Percentiles rank a stretch among this genome's conserved stretches.
Conservation (phyloP, 441 rosid species). For the Populus trichocarpa region DNA sequence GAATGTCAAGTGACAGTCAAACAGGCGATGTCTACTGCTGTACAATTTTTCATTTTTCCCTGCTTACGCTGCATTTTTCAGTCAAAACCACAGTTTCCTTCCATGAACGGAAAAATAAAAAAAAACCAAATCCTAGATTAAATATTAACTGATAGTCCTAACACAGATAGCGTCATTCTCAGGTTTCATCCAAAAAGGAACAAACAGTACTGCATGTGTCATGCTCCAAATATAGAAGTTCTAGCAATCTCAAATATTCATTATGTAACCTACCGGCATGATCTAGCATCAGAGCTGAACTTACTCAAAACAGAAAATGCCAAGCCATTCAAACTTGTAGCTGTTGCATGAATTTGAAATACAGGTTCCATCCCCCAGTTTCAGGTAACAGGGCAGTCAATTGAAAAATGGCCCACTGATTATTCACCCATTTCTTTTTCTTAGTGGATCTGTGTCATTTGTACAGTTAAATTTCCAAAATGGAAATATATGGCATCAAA, state of each 20-base stretch:
- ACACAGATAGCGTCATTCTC: not conserved
- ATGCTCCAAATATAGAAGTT: not conserved
- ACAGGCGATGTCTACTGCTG: not conserved
- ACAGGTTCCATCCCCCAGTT: not conserved
- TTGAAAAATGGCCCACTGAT: not conserved
- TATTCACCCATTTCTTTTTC: not conserved
- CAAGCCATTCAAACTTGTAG: not conserved
- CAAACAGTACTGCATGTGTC: not conserved
- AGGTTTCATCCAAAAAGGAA: not conserved
- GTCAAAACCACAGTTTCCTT: not conserved
- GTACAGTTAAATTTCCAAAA: not conserved
- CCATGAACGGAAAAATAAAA: not conserved
- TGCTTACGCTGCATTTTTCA: not conserved
- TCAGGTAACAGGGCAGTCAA: not conserved
- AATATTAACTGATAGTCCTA: not conserved
- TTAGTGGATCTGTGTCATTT: not conserved
- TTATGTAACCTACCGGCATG: not conserved
- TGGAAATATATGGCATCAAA: not conserved
- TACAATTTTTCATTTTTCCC: not conserved
- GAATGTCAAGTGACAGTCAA: not conserved
- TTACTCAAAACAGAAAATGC: not conserved
- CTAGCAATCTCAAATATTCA: not conserved
- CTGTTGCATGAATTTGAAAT: not conserved
- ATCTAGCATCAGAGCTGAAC: not conserved
- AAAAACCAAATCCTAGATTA: not conserved